phyloP scores from a whole-genome alignment of 768 basidiomycete genomes.

The Amanita phalloides region DNA sequence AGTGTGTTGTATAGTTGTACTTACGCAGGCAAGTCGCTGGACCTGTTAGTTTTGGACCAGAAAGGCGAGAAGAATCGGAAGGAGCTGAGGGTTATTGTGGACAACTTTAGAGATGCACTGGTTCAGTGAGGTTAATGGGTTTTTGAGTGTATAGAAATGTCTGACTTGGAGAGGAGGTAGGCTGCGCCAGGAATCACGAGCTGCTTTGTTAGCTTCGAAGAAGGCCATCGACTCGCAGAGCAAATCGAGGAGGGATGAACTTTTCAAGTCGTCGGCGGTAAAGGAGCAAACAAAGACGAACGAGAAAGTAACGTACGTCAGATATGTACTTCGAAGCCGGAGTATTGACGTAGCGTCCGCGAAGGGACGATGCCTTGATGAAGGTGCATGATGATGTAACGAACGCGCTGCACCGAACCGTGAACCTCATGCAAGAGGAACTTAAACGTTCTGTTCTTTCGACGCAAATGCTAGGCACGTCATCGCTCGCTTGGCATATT shows the following conservation, averaged over 20 bases:
- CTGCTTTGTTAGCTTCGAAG: slow-evolving; percentile 67
- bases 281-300: slow-evolving; percentile 47
- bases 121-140: slow-evolving; percentile 29
- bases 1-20: slow-evolving; percentile 9
- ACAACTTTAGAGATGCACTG: slow-evolving; percentile 35
- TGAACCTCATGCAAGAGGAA: slow-evolving; percentile 82
- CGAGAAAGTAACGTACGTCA: slow-evolving; percentile 54
- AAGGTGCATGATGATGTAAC: slow-evolving; percentile 86
- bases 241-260: slow-evolving; percentile 55
- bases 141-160: neutral
- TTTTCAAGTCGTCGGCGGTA: slow-evolving; percentile 42
- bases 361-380: slow-evolving; percentile 79
- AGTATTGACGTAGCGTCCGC: neutral
- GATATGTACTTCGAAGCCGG: neutral
- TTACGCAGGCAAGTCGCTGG: slow-evolving; percentile 39
- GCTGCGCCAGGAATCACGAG: slow-evolving; percentile 50
- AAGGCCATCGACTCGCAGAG: slow-evolving; percentile 53
- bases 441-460: slow-evolving; percentile 84
- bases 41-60: slow-evolving; percentile 65
- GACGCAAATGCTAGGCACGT: slow-evolving; percentile 69
- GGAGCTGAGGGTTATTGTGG: slow-evolving; percentile 39
- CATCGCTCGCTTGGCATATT: neutral
- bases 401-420: slow-evolving; percentile 75
- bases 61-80: slow-evolving; percentile 39
- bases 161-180: slow-evolving; percentile 21